Base-by-base conservation (phyloP, 257 asterid species). In the Solanum etuberosum region DNA sequence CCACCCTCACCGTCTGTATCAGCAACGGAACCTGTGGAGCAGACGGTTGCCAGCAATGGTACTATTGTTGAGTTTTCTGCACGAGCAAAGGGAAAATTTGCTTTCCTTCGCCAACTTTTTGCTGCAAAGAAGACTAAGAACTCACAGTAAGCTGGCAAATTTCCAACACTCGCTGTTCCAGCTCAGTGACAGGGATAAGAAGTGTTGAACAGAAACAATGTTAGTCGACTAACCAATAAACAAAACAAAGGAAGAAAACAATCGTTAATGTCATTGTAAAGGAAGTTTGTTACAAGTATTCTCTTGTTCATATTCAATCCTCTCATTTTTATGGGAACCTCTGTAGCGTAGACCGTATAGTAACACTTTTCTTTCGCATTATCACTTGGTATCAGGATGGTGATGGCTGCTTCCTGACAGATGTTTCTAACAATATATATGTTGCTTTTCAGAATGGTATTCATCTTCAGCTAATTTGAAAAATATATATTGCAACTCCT, bases 61-160 rank as follows among this genome's bases (percentile, higher is more conserved):
- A 72, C 91, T 86, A 91, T 96, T 7, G 90, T 92, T 11, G 98
- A 94, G 91, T 95, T 91, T 80, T 96, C 99, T 34, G 90, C 92
- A 25, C 94, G 98, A 54, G 95, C 97, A n/a, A 95, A 93, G 90
- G 98, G 98, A 87, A 95, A 87, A 88, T 95, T 96, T 71, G 95
- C 98, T 8, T 96, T 96, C 87, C 85, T 96, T 70, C 96, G 99
- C 80, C 98, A 96, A 77, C 96, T 96, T 59, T 96, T 96, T 83
- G 98, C 98, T 63, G 95, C 93, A 46, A 96, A 96, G 93, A 96
- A 95, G 96, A 92, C 93, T 87, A 91, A 93, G 89, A 95, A 90
- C 92, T 91, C 93, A 46, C 93, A 92, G 86, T 92, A 80, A 85
- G 73, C 20, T 13, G 89, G 89, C 88, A 83, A 57, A 67, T 46